These are phyloP conservation scores for Nyssa sinensis DNA, from an alignment of 148 eudicot species.

Conservation along the genomic window DNA sequence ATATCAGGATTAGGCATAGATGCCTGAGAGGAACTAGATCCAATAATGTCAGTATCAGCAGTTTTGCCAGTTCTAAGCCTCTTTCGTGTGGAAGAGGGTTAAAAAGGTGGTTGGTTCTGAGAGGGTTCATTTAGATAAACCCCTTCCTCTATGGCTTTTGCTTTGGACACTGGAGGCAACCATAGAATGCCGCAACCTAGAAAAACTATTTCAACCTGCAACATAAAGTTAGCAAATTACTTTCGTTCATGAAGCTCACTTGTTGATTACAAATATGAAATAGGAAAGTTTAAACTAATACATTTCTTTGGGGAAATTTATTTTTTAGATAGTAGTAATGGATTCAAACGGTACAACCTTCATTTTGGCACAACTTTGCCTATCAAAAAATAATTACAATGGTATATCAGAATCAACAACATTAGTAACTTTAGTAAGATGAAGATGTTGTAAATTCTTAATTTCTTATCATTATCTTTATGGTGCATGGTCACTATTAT, in stretches of 20 bases:
- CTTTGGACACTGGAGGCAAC: slow-evolving; percentile 50
- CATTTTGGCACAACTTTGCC: slow-evolving; percentile 76
- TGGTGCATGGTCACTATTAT: not conserved
- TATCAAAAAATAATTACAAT: slow-evolving; percentile 29
- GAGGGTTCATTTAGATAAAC: slow-evolving; percentile 24
- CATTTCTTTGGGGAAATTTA: slow-evolving; percentile 75
- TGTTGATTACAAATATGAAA: not conserved
- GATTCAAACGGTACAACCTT: slow-evolving; percentile 64
- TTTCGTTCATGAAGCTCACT: not conserved
- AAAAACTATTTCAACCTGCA: slow-evolving; percentile 72
- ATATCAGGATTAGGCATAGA: not conserved
- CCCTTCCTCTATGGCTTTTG: slow-evolving; percentile 50
- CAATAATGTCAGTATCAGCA: slow-evolving; percentile 17
- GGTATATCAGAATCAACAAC: slow-evolving; percentile 12
- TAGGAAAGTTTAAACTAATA: slow-evolving; percentile 6
- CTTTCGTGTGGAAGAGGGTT: slow-evolving; percentile 22
- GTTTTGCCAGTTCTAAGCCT: slow-evolving; percentile 16
- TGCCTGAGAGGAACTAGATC: slow-evolving; percentile 27
- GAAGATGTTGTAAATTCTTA: no score
- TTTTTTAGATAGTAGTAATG: slow-evolving; percentile 70
- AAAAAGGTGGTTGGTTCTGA: slow-evolving; percentile 16
- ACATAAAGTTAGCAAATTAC: not conserved
- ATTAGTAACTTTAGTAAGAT: not conserved
- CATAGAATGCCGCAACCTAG: slow-evolving; percentile 72
- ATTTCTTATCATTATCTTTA: not conserved